phyloP scores from a whole-genome alignment of 208 protist species.

The Trypanosoma grayi region DNA sequence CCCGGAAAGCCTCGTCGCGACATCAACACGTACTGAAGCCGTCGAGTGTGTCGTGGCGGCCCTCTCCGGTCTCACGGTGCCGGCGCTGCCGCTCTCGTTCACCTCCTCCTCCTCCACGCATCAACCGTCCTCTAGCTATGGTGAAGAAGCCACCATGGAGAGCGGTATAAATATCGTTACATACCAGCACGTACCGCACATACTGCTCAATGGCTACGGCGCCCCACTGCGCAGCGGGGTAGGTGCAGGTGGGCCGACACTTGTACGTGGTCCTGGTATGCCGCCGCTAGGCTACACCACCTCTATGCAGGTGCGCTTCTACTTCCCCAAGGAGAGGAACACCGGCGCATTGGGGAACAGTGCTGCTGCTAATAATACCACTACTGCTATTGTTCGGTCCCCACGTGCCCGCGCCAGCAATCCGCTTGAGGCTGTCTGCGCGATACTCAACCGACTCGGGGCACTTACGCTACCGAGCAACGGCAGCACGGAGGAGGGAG shows the following conservation, averaged over 20 bases:
- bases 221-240: constrained; percentile 1
- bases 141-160: too few relatives aligned
- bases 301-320: constrained; percentile 14
- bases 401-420: not conserved
- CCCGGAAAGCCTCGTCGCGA: constrained; percentile 35
- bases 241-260: not conserved
- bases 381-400: not conserved
- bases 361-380: not conserved
- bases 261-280: constrained; percentile 1
- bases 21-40: constrained; percentile 46
- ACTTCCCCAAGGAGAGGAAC: constrained; percentile 10
- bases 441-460: not conserved
- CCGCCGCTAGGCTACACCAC: constrained; percentile 15
- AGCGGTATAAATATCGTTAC: constrained; percentile 30
- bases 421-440: not conserved
- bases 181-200: constrained; percentile 51
- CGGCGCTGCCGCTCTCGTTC: constrained; percentile 8
- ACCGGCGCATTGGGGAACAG: not conserved
- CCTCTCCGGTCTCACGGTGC: constrained; percentile 59
- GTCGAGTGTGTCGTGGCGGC: constrained; percentile 72
- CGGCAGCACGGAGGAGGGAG: not conserved
- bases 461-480: not conserved
- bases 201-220: constrained; percentile 28
- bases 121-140: not conserved
- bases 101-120: not conserved